A percentile compares a stretch with the other conserved stretches of the same genome.
Evolutionary conservation across 2,329 filamentous ascomycete genomes (phyloP).

Genomic region (Fusarium sp.): DNA sequence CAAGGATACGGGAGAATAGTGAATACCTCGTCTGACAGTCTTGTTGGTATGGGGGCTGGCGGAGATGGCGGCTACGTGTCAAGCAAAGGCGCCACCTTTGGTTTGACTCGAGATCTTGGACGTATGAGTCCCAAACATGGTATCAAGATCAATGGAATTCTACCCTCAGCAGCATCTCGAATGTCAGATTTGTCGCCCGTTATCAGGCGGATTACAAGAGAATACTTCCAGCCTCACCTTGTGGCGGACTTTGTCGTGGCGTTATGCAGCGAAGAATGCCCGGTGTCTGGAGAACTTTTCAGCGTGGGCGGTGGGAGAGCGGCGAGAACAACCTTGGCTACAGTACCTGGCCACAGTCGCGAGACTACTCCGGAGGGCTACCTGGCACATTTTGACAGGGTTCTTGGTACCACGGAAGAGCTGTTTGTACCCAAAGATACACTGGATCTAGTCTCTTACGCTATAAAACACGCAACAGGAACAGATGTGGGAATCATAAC

Average conservation of each 20-base stretch:
- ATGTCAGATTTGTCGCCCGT: constrained; percentile 41
- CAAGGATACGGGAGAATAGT: constrained; percentile 19
- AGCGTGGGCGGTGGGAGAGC: constrained; percentile 31
- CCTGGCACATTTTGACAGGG: constrained; percentile 30
- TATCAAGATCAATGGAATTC: constrained; percentile 42
- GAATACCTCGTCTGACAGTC: constrained; percentile 29
- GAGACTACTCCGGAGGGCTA: constrained; percentile 33
- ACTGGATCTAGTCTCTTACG: constrained; percentile 37
- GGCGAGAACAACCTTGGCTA: constrained; percentile 37
- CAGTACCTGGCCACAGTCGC: constrained; percentile 29
- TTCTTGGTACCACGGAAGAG: constrained; percentile 32
- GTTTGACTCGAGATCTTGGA: constrained; percentile 30
- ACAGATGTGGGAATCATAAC: constrained; percentile 8
- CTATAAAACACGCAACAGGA: constrained; percentile 17
- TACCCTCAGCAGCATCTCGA: constrained; percentile 36
- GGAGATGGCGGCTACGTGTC: constrained; percentile 33
- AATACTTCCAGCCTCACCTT: constrained; percentile 31
- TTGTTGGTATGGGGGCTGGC: constrained; percentile 41
- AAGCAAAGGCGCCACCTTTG: constrained; percentile 31
- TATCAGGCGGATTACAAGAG: constrained; percentile 33
- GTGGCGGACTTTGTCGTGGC: constrained; percentile 34
- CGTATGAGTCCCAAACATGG: constrained; percentile 16
- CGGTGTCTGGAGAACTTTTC: constrained; percentile 37
- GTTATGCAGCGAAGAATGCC: constrained; percentile 35
- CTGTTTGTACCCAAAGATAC: constrained; percentile 39